Conservation (phyloP, 1,139 yeast genomes). For the Williopsis jadinii region DNA sequence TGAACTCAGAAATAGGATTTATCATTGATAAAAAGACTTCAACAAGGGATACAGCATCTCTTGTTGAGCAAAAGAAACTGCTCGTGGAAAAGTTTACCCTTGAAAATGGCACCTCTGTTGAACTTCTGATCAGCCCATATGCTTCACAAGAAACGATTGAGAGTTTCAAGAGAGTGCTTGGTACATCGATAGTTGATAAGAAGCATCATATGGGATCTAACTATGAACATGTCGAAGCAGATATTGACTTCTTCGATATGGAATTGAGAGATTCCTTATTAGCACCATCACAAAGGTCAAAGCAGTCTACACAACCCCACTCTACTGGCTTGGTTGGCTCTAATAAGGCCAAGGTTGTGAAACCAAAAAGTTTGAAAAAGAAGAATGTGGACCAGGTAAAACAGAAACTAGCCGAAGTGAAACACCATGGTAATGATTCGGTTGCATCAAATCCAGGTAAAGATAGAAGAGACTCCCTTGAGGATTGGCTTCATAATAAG, state of each 20-base stretch:
- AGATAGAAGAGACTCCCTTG: neutral
- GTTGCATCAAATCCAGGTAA: neutral
- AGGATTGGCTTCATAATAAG: neutral
- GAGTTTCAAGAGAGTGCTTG: slow-evolving; percentile 2
- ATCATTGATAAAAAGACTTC: slow-evolving; percentile 28
- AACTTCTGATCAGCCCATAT: slow-evolving; percentile 11
- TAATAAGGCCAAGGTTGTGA: neutral
- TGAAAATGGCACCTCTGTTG: neutral
- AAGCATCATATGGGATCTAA: neutral
- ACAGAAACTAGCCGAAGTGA: neutral
- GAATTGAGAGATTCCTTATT: slow-evolving; percentile 11
- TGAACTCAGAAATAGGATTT: slow-evolving; percentile 22
- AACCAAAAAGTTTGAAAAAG: neutral
- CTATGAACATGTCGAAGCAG: slow-evolving; percentile 14
- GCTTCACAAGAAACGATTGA: slow-evolving; percentile 9
- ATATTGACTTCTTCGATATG: slow-evolving; percentile 20
- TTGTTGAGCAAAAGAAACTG: slow-evolving; percentile 22
- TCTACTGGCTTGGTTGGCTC: neutral
- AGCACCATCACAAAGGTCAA: neutral
- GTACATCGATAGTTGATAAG: neutral
- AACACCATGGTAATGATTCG: neutral
- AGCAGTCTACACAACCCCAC: neutral
- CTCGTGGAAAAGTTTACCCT: slow-evolving; percentile 7
- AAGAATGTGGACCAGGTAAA: neutral
- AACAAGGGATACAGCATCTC: slow-evolving; percentile 18